These are phyloP conservation scores for Filobasidium wieringae DNA, from an alignment of 768 basidiomycete species.

Conservation along the genomic window DNA sequence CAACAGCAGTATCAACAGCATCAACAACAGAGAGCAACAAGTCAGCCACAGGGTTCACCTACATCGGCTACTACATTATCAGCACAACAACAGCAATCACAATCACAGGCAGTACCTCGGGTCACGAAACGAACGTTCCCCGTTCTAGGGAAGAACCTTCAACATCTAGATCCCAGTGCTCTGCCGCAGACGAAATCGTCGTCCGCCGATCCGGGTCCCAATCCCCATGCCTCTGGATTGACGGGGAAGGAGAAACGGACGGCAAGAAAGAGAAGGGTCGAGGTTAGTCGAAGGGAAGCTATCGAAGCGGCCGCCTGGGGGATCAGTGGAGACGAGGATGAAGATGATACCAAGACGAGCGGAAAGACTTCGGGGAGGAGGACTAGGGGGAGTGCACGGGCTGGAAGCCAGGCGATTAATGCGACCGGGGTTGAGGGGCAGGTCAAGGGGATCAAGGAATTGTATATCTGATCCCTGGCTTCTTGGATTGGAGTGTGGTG, in stretches of 20 bases:
- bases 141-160: neutral
- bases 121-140: neutral
- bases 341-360: neutral
- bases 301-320: constrained; percentile 6
- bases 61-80: too few relatives aligned
- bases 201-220: neutral
- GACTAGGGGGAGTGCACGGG: neutral
- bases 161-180: too few relatives aligned
- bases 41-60: neutral
- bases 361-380: neutral
- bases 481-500: too few relatives aligned
- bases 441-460: constrained; percentile 2
- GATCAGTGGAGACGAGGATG: neutral
- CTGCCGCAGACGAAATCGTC: too few relatives aligned
- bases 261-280: neutral
- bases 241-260: neutral
- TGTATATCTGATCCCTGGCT: constrained; percentile 1
- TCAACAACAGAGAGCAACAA: neutral
- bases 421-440: neutral
- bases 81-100: too few relatives aligned
- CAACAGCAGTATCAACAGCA: neutral
- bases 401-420: neutral
- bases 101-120: neutral
- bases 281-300: neutral
- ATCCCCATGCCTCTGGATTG: neutral